A percentile compares a stretch with the other conserved stretches of the same genome.
Conservation (phyloP, 805 yeast genomes). For the Saccharomyces paradoxus region DNA sequence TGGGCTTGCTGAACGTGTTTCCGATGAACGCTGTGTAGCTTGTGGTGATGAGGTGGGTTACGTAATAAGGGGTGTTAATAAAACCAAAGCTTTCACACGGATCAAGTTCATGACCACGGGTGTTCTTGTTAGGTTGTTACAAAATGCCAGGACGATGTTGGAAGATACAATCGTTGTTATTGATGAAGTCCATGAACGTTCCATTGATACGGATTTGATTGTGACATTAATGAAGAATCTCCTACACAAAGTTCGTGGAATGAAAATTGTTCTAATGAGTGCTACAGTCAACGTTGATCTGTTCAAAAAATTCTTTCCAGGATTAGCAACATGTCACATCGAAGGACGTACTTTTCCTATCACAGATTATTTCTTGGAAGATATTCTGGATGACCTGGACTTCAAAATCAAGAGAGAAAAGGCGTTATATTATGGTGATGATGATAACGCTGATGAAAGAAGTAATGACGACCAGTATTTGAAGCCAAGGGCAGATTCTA, state of each 20-base stretch:
- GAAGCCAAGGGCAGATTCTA: slow-evolving; percentile 56
- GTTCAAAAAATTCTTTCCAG: slow-evolving; percentile 58
- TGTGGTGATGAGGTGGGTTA: slow-evolving; percentile 71
- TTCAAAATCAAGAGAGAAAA: slow-evolving; percentile 40
- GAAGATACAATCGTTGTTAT: slow-evolving; percentile 59
- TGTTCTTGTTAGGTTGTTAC: slow-evolving; percentile 79
- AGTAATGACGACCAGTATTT: slow-evolving; percentile 33
- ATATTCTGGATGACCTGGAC: slow-evolving; percentile 47
- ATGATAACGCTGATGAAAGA: slow-evolving; percentile 14
- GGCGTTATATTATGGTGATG: slow-evolving; percentile 10
- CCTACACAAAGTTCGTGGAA: slow-evolving; percentile 35
- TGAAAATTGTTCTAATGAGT: slow-evolving; percentile 79
- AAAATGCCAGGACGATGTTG: slow-evolving; percentile 39
- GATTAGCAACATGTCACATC: slow-evolving; percentile 64
- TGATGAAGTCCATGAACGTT: slow-evolving; percentile 96
- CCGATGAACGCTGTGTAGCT: slow-evolving; percentile 58
- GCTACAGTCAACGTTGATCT: slow-evolving; percentile 76
- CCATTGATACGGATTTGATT: slow-evolving; percentile 81
- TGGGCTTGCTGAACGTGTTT: slow-evolving; percentile 86
- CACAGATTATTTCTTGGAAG: slow-evolving; percentile 63
- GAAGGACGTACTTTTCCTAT: slow-evolving; percentile 94
- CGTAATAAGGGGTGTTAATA: slow-evolving; percentile 82
- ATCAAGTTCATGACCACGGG: slow-evolving; percentile 90
- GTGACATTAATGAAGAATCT: slow-evolving; percentile 67
- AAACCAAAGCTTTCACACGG: slow-evolving; percentile 51